These are phyloP conservation scores for Leishmania lainsoni DNA, from an alignment of 208 protist species.

Conservation along the genomic window DNA sequence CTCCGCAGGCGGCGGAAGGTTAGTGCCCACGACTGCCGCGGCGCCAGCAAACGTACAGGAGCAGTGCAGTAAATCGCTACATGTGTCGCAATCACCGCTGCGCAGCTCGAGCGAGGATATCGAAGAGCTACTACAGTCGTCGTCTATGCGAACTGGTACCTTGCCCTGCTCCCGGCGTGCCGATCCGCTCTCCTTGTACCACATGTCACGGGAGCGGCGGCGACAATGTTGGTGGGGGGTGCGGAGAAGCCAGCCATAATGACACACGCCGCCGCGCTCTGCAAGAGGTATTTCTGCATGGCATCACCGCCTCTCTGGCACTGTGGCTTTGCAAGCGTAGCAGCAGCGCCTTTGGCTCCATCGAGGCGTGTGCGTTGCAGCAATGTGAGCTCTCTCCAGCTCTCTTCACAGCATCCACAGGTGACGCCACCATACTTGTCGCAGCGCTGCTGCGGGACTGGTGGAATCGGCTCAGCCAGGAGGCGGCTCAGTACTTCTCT, in stretches of 20 bases:
- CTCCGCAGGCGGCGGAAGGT: not conserved
- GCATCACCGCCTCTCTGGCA: conserved; percentile 24
- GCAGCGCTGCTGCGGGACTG: conserved; percentile 16
- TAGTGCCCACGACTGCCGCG: not conserved
- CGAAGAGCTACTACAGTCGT: not conserved
- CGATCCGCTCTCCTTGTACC: not conserved
- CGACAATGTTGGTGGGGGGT: not conserved
- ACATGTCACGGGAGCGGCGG: not conserved
- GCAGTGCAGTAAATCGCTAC: not conserved
- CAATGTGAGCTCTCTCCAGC: not conserved
- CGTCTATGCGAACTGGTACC: conserved; percentile 19
- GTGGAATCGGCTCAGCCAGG: conserved; percentile 10
- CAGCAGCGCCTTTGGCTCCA: not conserved
- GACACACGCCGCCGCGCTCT: not conserved
- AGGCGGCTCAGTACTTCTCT: not conserved
- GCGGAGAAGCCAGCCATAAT: not conserved
- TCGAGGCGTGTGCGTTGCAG: not conserved
- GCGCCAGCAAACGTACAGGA: not conserved
- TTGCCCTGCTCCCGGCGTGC: conserved; percentile 12
- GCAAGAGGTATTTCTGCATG: conserved; percentile 23
- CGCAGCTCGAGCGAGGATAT: not conserved
- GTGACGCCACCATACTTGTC: not conserved
- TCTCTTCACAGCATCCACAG: not conserved
- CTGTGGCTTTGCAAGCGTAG: conserved; percentile 15
- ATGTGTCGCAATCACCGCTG: not conserved